Evolutionary conservation across 345 rosid genomes (phyloP).

Genomic region (Lumnitzera racemosa): DNA sequence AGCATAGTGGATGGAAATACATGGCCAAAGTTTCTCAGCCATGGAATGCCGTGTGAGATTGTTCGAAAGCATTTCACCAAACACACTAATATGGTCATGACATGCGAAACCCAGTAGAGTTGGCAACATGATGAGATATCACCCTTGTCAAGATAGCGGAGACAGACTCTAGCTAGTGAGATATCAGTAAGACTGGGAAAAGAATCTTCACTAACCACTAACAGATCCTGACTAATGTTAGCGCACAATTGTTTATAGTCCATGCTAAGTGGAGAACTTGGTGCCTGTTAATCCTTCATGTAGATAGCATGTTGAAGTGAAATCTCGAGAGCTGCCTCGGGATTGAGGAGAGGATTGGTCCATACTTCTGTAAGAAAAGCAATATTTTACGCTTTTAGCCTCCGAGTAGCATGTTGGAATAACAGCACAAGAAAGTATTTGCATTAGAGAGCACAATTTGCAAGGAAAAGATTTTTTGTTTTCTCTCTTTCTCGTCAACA

Average conservation of each 20-base stretch:
- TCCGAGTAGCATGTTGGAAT: background rate
- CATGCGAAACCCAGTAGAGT: too few relatives aligned
- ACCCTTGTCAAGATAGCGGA: background rate
- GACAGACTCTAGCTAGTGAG: background rate
- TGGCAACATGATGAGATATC: too few relatives aligned
- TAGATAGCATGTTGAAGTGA: constrained; percentile 16
- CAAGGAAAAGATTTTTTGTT: too few relatives aligned
- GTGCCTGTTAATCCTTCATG: background rate
- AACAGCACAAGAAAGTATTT: background rate
- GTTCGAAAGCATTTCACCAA: too few relatives aligned
- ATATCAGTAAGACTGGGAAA: too few relatives aligned
- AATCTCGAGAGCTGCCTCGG: constrained; percentile 15
- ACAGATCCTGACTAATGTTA: background rate
- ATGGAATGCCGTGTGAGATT: too few relatives aligned
- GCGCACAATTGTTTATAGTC: background rate
- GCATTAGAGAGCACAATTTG: too few relatives aligned
- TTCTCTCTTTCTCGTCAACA: too few relatives aligned
- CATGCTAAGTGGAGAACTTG: background rate
- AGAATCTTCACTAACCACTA: background rate
- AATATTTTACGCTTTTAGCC: background rate
- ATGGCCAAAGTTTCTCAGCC: too few relatives aligned
- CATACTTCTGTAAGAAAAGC: constrained; percentile 16
- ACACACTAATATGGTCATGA: too few relatives aligned
- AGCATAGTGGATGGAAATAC: too few relatives aligned
- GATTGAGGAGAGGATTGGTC: constrained; percentile 15